Conservation (phyloP, 163 green algal genomes). For the Chloroidium sp. region DNA sequence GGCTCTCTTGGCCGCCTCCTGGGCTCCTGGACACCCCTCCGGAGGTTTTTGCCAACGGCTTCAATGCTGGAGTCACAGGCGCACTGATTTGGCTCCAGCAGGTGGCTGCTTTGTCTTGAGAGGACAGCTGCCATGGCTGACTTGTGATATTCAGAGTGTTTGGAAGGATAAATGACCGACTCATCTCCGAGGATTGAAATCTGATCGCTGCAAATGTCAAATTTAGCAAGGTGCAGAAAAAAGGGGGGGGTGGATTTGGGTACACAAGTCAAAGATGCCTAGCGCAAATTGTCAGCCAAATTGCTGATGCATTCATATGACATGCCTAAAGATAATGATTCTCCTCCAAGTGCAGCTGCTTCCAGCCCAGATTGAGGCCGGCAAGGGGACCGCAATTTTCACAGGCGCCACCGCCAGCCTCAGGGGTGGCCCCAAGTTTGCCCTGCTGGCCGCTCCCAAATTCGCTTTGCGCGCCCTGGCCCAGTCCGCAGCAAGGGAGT, state of each 20-base stretch:
- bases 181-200: not conserved
- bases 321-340: not conserved
- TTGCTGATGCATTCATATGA: not conserved
- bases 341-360: slow-evolving; percentile 19
- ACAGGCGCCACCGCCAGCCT: slow-evolving; percentile 38
- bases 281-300: not conserved
- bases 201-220: not conserved
- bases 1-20: too few species aligned
- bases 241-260: too few species aligned
- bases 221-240: not conserved
- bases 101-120: slow-evolving; percentile 7
- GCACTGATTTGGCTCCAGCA: slow-evolving; percentile 9
- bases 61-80: slow-evolving; percentile 11
- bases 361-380: slow-evolving; percentile 20
- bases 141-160: not conserved
- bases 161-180: not conserved
- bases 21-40: slow-evolving; percentile 9
- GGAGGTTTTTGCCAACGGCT: slow-evolving; percentile 1
- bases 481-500: slow-evolving; percentile 35
- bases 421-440: slow-evolving; percentile 22
- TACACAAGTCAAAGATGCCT: not conserved
- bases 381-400: slow-evolving; percentile 41
- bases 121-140: not conserved
- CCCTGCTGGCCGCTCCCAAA: slow-evolving; percentile 25
- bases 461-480: slow-evolving; percentile 33